Conservation (phyloP, 2,329 filamentous ascomycete genomes). For the Aspergillus quadrilineatus region DNA sequence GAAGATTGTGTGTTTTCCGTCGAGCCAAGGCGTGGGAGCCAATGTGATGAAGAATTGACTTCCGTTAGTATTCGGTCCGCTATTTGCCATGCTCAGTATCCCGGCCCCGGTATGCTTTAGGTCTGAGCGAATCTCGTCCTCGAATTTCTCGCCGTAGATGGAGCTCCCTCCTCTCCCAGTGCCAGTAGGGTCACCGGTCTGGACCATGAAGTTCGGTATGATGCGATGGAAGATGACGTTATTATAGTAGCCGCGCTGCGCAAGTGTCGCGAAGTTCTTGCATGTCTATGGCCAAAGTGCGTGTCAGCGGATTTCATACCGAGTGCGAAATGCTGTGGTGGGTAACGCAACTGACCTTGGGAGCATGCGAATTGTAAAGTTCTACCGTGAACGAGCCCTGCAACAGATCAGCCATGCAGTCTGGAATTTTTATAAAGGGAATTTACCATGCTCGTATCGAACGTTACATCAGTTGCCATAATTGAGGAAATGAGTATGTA, state of each 20-base stretch:
- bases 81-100: constrained; percentile 95
- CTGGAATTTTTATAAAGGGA: not conserved
- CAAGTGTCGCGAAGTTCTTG: constrained; percentile 81
- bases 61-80: constrained; percentile 88
- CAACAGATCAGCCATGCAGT: constrained; percentile 17
- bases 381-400: constrained; percentile 83
- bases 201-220: constrained; percentile 95
- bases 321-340: not conserved
- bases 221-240: constrained; percentile 85
- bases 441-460: constrained; percentile 82
- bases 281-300: constrained; percentile 59
- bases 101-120: constrained; percentile 92
- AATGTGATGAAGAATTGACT: constrained; percentile 96
- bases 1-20: constrained; percentile 81
- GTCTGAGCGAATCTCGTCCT: constrained; percentile 76
- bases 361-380: constrained; percentile 86
- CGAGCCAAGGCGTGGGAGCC: constrained; percentile 81
- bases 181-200: constrained; percentile 90
- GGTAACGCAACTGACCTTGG: constrained; percentile 51
- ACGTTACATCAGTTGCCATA: constrained; percentile 75
- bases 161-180: constrained; percentile 84
- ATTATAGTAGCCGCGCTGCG: constrained; percentile 83
- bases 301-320: constrained; percentile 18
- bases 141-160: constrained; percentile 92
- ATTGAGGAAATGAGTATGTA: constrained; percentile 8